phyloP scores from a whole-genome alignment of 306 rosid species.

The Trichosanthes truncata region DNA sequence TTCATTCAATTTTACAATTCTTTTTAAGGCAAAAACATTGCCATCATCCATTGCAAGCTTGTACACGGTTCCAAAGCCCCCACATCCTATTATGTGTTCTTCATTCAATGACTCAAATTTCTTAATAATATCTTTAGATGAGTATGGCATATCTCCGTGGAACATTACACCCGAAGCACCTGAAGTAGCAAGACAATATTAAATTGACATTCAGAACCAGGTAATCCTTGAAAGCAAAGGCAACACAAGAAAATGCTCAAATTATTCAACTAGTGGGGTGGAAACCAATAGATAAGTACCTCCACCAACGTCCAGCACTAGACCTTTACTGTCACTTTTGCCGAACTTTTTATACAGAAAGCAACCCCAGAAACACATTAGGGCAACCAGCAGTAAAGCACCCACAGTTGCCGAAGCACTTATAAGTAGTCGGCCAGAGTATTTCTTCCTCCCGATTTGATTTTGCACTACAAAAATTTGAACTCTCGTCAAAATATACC shows the following conservation, averaged over 20 bases:
- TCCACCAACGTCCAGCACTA: slow-evolving; percentile 78
- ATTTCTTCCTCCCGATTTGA: slow-evolving; percentile 61
- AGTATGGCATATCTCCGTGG: slow-evolving; percentile 98
- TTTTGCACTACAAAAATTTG: slow-evolving; percentile 38
- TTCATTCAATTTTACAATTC: slow-evolving; percentile 79
- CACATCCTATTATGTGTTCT: slow-evolving; percentile 82
- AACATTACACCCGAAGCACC: slow-evolving; percentile 96
- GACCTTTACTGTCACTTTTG: slow-evolving; percentile 55
- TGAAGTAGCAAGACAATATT: slow-evolving; percentile 25
- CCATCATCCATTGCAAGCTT: slow-evolving; percentile 99
- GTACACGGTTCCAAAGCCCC: slow-evolving; percentile 95
- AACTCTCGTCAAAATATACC: neutral
- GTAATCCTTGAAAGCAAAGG: neutral
- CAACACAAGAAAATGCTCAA: slow-evolving; percentile 14
- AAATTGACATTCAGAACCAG: slow-evolving; percentile 18
- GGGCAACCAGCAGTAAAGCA: slow-evolving; percentile 94
- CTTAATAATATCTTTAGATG: slow-evolving; percentile 90
- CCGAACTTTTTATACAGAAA: slow-evolving; percentile 88
- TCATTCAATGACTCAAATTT: slow-evolving; percentile 87
- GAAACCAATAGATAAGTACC: slow-evolving; percentile 33
- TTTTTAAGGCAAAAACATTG: slow-evolving; percentile 85
- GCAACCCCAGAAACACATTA: slow-evolving; percentile 99
- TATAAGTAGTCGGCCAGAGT: slow-evolving; percentile 82
- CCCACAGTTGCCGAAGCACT: slow-evolving; percentile 99
- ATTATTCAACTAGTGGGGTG: neutral